Conservation (phyloP, 2,329 filamentous ascomycete genomes). For the Graphilbum fragrans region DNA sequence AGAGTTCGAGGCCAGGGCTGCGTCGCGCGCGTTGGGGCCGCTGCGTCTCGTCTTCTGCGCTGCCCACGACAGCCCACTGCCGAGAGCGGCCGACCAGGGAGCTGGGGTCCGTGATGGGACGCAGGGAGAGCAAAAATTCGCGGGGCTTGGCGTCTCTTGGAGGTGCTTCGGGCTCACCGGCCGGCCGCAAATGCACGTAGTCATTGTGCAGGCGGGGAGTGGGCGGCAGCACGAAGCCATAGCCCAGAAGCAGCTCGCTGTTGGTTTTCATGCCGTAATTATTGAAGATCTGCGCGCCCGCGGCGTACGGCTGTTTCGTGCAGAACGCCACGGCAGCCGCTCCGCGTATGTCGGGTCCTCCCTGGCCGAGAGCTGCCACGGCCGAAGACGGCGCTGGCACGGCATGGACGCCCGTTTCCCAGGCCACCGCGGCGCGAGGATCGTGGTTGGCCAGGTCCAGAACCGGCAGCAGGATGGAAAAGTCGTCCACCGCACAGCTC, state of each 20-base stretch:
- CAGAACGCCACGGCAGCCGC: constrained; percentile 23
- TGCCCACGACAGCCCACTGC: too few species aligned
- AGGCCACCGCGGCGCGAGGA: constrained; percentile 44
- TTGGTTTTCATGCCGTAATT: constrained; percentile 68
- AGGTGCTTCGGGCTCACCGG: constrained; percentile 23
- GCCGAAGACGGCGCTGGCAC: constrained; percentile 9
- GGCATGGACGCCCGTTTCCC: constrained; percentile 33
- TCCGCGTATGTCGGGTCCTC: not conserved
- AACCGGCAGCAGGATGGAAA: constrained; percentile 57
- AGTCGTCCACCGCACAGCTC: constrained; percentile 39
- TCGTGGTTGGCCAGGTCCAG: constrained; percentile 64
- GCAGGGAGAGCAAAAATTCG: constrained; percentile 41
- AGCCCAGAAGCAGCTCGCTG: constrained; percentile 53
- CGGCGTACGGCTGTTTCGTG: constrained; percentile 27
- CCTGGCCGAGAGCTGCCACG: too few species aligned
- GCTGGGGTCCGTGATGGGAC: constrained; percentile 32
- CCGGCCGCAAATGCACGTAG: constrained; percentile 37
- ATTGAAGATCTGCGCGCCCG: constrained; percentile 50
- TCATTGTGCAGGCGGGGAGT: constrained; percentile 41
- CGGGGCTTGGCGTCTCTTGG: constrained; percentile 3
- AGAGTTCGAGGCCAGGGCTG: constrained; percentile 11
- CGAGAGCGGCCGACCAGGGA: constrained; percentile 33
- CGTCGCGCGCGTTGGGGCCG: too few species aligned
- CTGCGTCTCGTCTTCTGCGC: too few species aligned
- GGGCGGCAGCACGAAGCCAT: constrained; percentile 46